Base-by-base conservation (phyloP, 2,329 filamentous ascomycete species). In the Didymosphaeria variabile region DNA sequence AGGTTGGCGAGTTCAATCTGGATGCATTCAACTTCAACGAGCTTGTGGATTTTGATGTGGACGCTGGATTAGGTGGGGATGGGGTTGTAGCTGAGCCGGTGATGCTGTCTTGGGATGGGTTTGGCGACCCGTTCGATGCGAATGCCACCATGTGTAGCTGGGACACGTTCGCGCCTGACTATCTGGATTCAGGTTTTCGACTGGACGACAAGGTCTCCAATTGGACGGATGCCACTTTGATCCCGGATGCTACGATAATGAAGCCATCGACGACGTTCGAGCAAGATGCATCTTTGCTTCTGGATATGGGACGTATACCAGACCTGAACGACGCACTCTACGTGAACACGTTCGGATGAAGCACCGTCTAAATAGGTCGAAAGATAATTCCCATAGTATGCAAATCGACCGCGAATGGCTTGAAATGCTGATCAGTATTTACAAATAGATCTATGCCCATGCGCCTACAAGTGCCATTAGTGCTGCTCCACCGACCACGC, bases 391-490 rank as follows among this genome's bases (percentile, higher is more conserved):
- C n/a, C 9, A 19, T 19, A 45, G 8, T 21, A 23, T 45, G 42
- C 19, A 45, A 23, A 23, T 1, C 19, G 19, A 7, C 19, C 42
- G 21, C 1, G 8, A 10, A 19, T 10, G 10, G 42, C 42, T 45
- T 45, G 4, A 12, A 49, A 9, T 50, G 31, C 26, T 34, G 19
- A 19, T 50, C 29, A 21, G 26, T 38, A 26, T 40, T 12, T 52
- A 38, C 21, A 38, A 26, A 3, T 54, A 17, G 4, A 21, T 46
- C 57, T 74, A 83, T 63, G 88, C 88, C 84, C 87, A 91, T 53
- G 88, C 88, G 8, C 88, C 88, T 1, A 91, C 88, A 59, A 90
- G 77, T 21, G 88, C 87, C 88, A 91, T 91, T 46, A 90, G 74
- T 62, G 85, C 74, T 17, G 86, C 85, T 0, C 88, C 88, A 32